Evolutionary conservation across 257 asterid species (phyloP), one percentile per base, ranked within the genome.

Genomic region (Scutellaria galericulata): DNA sequence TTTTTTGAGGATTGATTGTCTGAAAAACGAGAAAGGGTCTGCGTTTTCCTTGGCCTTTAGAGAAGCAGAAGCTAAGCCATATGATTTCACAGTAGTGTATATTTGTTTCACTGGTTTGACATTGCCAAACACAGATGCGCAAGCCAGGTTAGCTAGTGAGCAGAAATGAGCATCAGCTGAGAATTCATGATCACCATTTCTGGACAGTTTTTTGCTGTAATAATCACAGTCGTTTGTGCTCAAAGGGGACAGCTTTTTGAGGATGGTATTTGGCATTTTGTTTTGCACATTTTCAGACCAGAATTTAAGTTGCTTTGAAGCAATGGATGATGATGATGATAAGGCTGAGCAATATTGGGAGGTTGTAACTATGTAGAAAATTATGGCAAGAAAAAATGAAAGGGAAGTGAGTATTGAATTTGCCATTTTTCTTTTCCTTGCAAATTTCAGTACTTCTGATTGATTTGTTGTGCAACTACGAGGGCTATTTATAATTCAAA

Each of bases 171-270:
- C 7, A 65, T 68, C 60, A 2, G 73, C 72, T 42, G 63, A 39
- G 68, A 72, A 75, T 24, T 48, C 37, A 1, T 24, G 27, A 24
- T 24, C 27, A 2, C 35, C 56, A 35, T 65, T 42, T 6, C 5
- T 67, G 37, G 77, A 22, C 15, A 76, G 5, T 11, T 50, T 4
- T 10, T 72, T 31, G 9, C 47, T 41, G 56, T 61, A 71, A 56
- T 61, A 65, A 22, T 24, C 57, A 5, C 40, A 46, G 27, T 77
- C 78, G 7, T 39, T 51, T 35, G 7, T 14, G 22, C 67, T 63
- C 20, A 82, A 14, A 3, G 86, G 86, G 15, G 88, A 79, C 2
- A 84, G 74, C 35, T 84, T 84, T n/a, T 75, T 68, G 56, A 58
- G 52, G 13, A 84, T 54, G 35, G 83, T 0, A 20, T 47, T 5